A percentile compares a stretch with the other conserved stretches of the same genome.
Evolutionary conservation across 2,329 filamentous ascomycete species (phyloP).

Genomic region (Chalaropsis ovoidea): DNA sequence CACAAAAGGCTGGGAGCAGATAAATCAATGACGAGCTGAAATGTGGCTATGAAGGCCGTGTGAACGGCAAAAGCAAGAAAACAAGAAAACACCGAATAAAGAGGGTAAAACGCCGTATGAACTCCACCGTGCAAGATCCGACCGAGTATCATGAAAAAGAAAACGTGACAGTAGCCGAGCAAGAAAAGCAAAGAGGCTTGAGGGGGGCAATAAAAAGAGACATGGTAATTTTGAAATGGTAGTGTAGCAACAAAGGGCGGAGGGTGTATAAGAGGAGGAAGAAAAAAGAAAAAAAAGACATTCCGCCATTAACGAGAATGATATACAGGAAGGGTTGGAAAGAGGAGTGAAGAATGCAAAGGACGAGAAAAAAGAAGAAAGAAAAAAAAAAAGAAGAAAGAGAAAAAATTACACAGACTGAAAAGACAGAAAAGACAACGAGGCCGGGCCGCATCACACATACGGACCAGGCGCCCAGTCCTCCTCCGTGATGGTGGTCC

Average conservation of each 20-base stretch:
- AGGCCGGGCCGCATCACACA: conserved; percentile 26
- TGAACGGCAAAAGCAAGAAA: conserved; percentile 14
- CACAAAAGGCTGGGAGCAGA: conserved; percentile 19
- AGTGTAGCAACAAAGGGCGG: conserved; percentile 2
- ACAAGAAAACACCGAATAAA: conserved; percentile 26
- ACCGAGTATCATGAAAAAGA: conserved; percentile 19
- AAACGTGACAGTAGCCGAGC: conserved; percentile 18
- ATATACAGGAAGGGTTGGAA: conserved; percentile 1
- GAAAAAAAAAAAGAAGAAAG: conserved; percentile 18
- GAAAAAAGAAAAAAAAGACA: not conserved
- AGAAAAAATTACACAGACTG: conserved; percentile 14
- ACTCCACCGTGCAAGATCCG: conserved; percentile 27
- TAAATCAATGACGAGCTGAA: not conserved
- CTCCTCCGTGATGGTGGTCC: conserved; percentile 98
- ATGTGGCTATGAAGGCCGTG: not conserved
- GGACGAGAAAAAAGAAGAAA: not conserved
- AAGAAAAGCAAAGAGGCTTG: not conserved
- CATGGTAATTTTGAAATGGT: not conserved
- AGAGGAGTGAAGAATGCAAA: not conserved
- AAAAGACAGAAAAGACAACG: conserved; percentile 6
- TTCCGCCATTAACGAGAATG: conserved; percentile 5
- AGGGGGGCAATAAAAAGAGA: not conserved
- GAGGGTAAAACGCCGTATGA: conserved; percentile 25
- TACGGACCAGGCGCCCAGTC: conserved; percentile 67
- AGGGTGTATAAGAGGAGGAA: not conserved